A percentile compares a stretch with the other conserved stretches of the same genome.
Conservation (phyloP, 2,329 filamentous ascomycete species). For the Colletotrichum paranaense region DNA sequence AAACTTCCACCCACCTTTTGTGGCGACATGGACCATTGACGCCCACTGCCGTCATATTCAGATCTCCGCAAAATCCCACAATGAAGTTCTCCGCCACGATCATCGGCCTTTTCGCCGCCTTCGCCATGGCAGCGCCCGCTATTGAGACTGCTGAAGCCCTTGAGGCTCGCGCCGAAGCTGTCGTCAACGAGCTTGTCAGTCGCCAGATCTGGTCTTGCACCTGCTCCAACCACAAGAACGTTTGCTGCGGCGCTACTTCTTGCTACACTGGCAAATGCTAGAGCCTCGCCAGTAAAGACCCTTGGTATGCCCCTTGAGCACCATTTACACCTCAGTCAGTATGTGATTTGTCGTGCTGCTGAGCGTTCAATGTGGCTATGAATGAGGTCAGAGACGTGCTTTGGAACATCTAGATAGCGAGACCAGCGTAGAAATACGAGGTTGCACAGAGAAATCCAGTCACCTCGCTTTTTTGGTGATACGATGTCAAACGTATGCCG, state of each 20-base stretch:
- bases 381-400: too few species aligned
- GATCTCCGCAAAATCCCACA: not conserved
- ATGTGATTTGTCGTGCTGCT: too few species aligned
- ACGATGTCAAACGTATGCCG: too few species aligned
- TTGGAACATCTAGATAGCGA: too few species aligned
- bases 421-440: too few species aligned
- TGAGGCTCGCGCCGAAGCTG: slow-evolving; percentile 1
- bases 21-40: too few species aligned
- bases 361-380: too few species aligned
- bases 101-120: slow-evolving; percentile 2
- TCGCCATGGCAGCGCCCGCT: slow-evolving; percentile 12
- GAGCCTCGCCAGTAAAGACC: too few species aligned
- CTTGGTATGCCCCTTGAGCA: not conserved
- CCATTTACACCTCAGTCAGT: too few species aligned
- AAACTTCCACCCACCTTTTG: rapidly evolving
- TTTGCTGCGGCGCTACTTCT: slow-evolving; percentile 8
- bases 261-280: slow-evolving; percentile 14
- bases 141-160: slow-evolving; percentile 1
- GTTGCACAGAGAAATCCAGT: too few species aligned
- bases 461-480: too few species aligned
- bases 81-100: slow-evolving; percentile 15
- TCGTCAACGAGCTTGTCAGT: slow-evolving; percentile 1
- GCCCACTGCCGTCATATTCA: not conserved
- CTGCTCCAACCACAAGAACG: not conserved
- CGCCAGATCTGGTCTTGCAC: slow-evolving; percentile 20